Conservation (phyloP, 495 filamentous ascomycete genomes). For the Extremus antarcticus region DNA sequence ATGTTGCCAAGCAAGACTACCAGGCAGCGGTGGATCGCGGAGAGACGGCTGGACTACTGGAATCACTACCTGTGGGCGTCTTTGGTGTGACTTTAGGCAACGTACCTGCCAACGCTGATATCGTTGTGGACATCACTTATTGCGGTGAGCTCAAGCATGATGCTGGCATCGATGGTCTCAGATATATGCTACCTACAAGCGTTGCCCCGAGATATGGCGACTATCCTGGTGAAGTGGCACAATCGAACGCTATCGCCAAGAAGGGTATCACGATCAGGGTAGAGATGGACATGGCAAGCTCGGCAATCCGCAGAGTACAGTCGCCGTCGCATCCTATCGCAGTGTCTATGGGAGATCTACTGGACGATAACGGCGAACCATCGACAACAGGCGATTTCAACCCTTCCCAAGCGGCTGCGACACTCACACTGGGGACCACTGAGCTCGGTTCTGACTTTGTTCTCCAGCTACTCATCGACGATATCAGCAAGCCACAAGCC, state of each 20-base stretch:
- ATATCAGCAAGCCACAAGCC: slow-evolving; percentile 46
- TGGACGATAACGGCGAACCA: slow-evolving; percentile 38
- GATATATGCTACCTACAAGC: slow-evolving; percentile 52
- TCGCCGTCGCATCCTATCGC: slow-evolving; percentile 59
- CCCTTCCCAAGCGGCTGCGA: slow-evolving; percentile 49
- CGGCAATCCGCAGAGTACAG: slow-evolving; percentile 46
- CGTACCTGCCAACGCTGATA: slow-evolving; percentile 41
- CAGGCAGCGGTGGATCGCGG: slow-evolving; percentile 44
- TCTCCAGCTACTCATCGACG: slow-evolving; percentile 45
- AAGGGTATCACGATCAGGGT: slow-evolving; percentile 48
- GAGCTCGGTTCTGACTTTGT: slow-evolving; percentile 43
- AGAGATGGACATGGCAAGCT: slow-evolving; percentile 46
- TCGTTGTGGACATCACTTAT: slow-evolving; percentile 51
- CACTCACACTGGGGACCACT: slow-evolving; percentile 38
- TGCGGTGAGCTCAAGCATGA: slow-evolving; percentile 59
- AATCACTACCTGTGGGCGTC: slow-evolving; percentile 49
- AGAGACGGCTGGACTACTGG: slow-evolving; percentile 49
- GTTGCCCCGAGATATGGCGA: slow-evolving; percentile 56
- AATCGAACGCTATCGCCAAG: slow-evolving; percentile 8
- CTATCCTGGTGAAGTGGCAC: slow-evolving; percentile 27
- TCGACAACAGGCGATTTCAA: slow-evolving; percentile 14
- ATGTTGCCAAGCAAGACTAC: slow-evolving; percentile 44
- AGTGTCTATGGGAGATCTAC: slow-evolving; percentile 42
- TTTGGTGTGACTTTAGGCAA: slow-evolving; percentile 57
- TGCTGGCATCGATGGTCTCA: slow-evolving; percentile 47